Evolutionary conservation across 2,329 filamentous ascomycete genomes (phyloP).

Genomic region (Colletotrichum sp.): DNA sequence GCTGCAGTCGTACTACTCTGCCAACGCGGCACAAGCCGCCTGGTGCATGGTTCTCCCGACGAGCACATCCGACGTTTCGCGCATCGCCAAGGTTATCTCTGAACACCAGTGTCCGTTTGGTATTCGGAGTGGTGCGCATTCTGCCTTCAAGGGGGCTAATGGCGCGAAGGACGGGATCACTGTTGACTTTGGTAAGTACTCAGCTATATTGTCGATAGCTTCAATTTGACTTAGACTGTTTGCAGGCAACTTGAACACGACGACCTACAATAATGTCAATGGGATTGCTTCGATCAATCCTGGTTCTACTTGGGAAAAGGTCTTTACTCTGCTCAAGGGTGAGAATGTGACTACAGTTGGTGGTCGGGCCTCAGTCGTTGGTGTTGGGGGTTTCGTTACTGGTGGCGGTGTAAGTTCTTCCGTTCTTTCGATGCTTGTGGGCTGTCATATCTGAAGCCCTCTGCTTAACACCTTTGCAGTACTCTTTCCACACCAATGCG

Average conservation of each 20-base stretch:
- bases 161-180: slow-evolving; percentile 29
- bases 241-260: slow-evolving; percentile 30
- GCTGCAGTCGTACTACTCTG: slow-evolving; percentile 32
- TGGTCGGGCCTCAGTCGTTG: slow-evolving; percentile 27
- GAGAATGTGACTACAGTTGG: slow-evolving; percentile 24
- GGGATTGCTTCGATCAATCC: slow-evolving; percentile 34
- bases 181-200: slow-evolving; percentile 26
- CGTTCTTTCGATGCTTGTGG: too few species aligned
- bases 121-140: slow-evolving; percentile 31
- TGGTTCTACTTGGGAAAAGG: slow-evolving; percentile 29
- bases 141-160: slow-evolving; percentile 26
- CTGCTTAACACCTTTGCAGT: not conserved
- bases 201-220: not conserved
- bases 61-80: slow-evolving; percentile 14
- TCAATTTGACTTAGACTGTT: too few species aligned
- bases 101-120: slow-evolving; percentile 30
- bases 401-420: slow-evolving; percentile 21
- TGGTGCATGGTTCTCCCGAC: slow-evolving; percentile 27
- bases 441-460: accelerated
- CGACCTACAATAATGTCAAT: slow-evolving; percentile 29
- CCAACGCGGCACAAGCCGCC: slow-evolving; percentile 31
- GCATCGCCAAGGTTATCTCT: slow-evolving; percentile 24
- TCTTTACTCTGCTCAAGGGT: slow-evolving; percentile 26
- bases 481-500: slow-evolving; percentile 32
- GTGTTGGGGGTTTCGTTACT: slow-evolving; percentile 26